Conservation (phyloP, 2,329 filamentous ascomycete genomes). For the Aschersonia sp. region DNA sequence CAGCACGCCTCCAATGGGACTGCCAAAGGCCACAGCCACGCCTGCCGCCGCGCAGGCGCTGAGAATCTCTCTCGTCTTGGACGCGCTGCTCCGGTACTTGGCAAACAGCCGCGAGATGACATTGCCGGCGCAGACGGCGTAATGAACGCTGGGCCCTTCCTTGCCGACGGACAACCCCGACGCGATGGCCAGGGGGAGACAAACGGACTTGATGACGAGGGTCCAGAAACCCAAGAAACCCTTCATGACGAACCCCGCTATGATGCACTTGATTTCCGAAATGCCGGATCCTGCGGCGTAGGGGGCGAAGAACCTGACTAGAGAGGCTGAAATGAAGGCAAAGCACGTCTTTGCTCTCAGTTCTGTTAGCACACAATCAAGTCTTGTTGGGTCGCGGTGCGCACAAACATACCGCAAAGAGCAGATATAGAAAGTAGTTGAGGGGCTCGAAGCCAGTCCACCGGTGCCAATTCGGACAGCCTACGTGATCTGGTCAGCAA, state of each 20-base stretch:
- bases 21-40: slow-evolving; percentile 92
- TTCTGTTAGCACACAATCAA: not conserved
- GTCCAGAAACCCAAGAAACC: slow-evolving; percentile 89
- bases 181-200: slow-evolving; percentile 79
- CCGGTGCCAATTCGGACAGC: slow-evolving; percentile 74
- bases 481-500: slow-evolving; percentile 19
- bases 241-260: slow-evolving; percentile 98
- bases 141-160: slow-evolving; percentile 96
- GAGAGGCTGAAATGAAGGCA: slow-evolving; percentile 63
- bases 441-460: slow-evolving; percentile 69
- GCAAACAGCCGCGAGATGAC: slow-evolving; percentile 86
- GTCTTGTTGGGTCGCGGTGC: not conserved
- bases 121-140: slow-evolving; percentile 93
- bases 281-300: slow-evolving; percentile 96
- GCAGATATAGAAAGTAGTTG: slow-evolving; percentile 80
- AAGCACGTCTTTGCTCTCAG: slow-evolving; percentile 46
- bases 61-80: slow-evolving; percentile 87
- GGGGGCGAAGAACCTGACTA: slow-evolving; percentile 85
- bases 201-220: slow-evolving; percentile 83
- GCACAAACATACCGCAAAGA: slow-evolving; percentile 52
- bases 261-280: slow-evolving; percentile 98
- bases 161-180: slow-evolving; percentile 92
- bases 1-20: slow-evolving; percentile 88
- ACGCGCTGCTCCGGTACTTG: slow-evolving; percentile 83
- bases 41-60: slow-evolving; percentile 90